Conservation (phyloP, 148 eudicot genomes). For the Pouteria glomerata region DNA sequence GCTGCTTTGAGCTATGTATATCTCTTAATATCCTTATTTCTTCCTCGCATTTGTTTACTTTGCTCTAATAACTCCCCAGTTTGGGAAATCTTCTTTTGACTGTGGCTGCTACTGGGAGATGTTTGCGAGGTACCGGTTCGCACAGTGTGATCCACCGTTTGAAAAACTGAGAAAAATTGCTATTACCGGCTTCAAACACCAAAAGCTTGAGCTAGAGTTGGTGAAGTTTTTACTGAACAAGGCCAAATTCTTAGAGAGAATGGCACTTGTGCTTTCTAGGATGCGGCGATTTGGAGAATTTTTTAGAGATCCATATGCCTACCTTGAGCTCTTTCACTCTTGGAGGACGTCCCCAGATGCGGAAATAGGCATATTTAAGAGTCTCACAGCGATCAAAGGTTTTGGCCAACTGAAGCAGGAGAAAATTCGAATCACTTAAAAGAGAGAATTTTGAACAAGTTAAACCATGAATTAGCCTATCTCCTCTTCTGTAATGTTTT, state of each 20-base stretch:
- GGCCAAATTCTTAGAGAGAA: neutral
- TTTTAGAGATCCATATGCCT: neutral
- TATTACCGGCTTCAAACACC: neutral
- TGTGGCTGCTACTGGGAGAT: neutral
- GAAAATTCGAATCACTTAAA: no score
- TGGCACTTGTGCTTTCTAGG: neutral
- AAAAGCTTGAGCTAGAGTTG: neutral
- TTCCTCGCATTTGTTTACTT: no score
- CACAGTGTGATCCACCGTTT: neutral
- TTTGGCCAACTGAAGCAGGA: no score
- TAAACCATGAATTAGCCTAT: no score
- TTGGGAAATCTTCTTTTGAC: neutral
- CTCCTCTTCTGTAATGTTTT: no score
- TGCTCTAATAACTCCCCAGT: neutral
- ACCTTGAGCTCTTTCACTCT: neutral
- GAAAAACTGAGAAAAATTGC: neutral
- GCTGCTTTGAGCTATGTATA: no score
- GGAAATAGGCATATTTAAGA: neutral
- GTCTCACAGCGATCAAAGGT: neutral
- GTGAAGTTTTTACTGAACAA: conserved; percentile 5
- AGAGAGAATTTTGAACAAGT: no score
- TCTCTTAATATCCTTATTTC: no score
- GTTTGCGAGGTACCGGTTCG: neutral
- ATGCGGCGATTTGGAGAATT: neutral
- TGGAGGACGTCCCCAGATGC: neutral